Percentiles rank a stretch among this genome's conserved stretches.
phyloP scores from a whole-genome alignment of 139 green algal genomes.

The Limnomonas spitsbergensis region DNA sequence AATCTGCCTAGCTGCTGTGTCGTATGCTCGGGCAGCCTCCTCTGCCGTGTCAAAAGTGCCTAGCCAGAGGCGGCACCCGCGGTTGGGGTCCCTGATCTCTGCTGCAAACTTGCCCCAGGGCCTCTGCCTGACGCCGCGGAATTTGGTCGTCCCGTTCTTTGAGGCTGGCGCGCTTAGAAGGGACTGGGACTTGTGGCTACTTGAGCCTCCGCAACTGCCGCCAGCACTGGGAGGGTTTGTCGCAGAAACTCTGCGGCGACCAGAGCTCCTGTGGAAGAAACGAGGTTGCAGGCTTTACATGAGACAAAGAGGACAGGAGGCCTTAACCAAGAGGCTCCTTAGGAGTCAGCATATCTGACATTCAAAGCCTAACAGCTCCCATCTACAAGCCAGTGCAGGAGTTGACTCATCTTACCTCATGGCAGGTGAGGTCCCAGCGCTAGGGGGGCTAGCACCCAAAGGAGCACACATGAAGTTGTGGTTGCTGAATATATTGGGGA shows the following conservation, averaged over 20 bases:
- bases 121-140: conserved; percentile 72
- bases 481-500: neutral
- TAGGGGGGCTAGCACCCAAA: conserved; percentile 3
- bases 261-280: neutral
- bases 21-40: conserved; percentile 82
- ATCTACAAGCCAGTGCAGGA: neutral
- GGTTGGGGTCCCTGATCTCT: conserved; percentile 26
- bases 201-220: neutral
- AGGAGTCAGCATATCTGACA: neutral
- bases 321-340: neutral
- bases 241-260: neutral
- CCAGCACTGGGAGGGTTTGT: neutral
- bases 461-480: neutral
- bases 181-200: neutral
- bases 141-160: conserved; percentile 41
- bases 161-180: neutral
- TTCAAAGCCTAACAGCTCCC: neutral
- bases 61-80: conserved; percentile 73
- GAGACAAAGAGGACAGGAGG: neutral
- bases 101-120: conserved; percentile 81
- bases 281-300: neutral
- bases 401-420: neutral
- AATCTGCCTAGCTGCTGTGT: conserved; percentile 77
- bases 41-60: conserved; percentile 84
- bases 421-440: neutral